A percentile compares a stretch with the other conserved stretches of the same genome.
Evolutionary conservation across 2,329 filamentous ascomycete species (phyloP).

Genomic region (Colletotrichum costaricense): DNA sequence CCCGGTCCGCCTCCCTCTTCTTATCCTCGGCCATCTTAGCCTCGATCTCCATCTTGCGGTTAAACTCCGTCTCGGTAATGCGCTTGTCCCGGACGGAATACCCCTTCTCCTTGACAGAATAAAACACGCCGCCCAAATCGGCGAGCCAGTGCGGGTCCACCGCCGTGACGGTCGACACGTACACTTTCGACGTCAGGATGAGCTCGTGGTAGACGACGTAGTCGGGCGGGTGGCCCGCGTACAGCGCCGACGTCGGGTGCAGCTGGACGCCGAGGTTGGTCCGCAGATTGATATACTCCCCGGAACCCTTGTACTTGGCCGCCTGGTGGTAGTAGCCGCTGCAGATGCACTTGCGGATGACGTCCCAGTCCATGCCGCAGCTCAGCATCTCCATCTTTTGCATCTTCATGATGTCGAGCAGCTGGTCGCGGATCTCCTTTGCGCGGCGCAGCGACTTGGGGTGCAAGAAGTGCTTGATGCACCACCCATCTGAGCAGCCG

Average conservation of each 20-base stretch:
- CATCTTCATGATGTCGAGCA: conserved; percentile 92
- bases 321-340: conserved; percentile 98
- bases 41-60: conserved; percentile 92
- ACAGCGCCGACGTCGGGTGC: conserved; percentile 93
- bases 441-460: conserved; percentile 92
- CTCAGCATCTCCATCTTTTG: conserved; percentile 89
- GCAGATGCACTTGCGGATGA: conserved; percentile 96
- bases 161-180: conserved; percentile 96
- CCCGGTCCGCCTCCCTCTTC: conserved; percentile 70
- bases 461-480: conserved; percentile 91
- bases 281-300: conserved; percentile 96
- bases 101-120: conserved; percentile 96
- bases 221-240: conserved; percentile 94
- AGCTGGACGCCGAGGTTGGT: conserved; percentile 95
- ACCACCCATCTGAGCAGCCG: conserved; percentile 91
- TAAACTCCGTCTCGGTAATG: conserved; percentile 92
- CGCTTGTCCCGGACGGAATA: conserved; percentile 89
- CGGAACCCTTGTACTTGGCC: conserved; percentile 93
- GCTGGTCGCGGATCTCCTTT: conserved; percentile 93
- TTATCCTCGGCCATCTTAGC: conserved; percentile 91
- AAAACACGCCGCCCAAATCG: conserved; percentile 96
- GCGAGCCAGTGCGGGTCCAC: conserved; percentile 98
- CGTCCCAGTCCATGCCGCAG: conserved; percentile 97
- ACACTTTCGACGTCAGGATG: conserved; percentile 95
- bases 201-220: conserved; percentile 99